Conservation (phyloP, 2,329 filamentous ascomycete genomes). For the Curvularia sp. region DNA sequence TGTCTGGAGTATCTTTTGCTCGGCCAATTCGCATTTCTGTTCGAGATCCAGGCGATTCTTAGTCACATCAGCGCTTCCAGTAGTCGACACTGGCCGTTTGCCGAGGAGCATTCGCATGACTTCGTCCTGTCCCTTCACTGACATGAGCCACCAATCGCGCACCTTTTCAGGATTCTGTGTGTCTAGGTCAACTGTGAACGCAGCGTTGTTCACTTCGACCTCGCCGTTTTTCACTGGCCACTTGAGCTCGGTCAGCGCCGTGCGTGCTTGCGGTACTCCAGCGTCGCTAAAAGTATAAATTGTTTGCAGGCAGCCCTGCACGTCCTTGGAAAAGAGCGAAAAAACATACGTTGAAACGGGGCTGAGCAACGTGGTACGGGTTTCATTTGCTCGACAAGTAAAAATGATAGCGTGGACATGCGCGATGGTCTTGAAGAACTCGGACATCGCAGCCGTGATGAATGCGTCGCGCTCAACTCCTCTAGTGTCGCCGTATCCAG, state of each 20-base stretch:
- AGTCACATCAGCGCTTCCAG: background rate
- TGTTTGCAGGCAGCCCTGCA: background rate
- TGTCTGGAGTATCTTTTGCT: too few species aligned
- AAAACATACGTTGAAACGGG: background rate
- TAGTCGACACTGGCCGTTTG: background rate
- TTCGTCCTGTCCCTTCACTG: background rate
- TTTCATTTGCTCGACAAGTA: background rate
- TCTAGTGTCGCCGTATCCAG: too few species aligned
- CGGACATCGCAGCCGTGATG: too few species aligned
- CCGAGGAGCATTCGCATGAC: background rate
- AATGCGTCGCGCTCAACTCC: too few species aligned
- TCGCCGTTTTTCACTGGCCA: background rate
- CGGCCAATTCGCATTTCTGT: background rate
- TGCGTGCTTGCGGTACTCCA: background rate
- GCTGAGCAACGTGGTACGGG: background rate
- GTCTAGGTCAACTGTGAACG: background rate
- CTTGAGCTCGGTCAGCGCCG: background rate
- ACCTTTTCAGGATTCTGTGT: background rate
- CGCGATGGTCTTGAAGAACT: too few species aligned
- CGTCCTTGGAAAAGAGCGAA: background rate
- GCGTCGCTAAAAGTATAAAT: background rate
- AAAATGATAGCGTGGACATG: too few species aligned
- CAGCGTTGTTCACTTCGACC: background rate
- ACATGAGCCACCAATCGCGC: background rate
- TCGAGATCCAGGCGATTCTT: background rate